These are phyloP conservation scores for Austroboletus niveus DNA, from an alignment of 1,284 basidiomycete genomes.

Conservation along the genomic window DNA sequence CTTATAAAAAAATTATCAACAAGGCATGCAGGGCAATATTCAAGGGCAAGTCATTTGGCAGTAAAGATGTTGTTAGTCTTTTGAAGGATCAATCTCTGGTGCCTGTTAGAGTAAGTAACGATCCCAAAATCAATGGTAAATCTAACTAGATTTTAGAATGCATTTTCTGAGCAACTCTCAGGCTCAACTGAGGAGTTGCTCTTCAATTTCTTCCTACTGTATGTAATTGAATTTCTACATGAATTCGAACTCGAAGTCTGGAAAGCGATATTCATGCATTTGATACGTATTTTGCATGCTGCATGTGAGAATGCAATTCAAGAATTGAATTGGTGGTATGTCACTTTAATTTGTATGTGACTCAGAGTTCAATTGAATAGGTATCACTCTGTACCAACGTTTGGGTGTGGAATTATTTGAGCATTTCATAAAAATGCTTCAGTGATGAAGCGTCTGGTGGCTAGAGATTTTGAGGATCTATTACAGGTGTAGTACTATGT, in stretches of 20 bases:
- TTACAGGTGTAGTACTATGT: no score
- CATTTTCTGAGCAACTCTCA: conserved; percentile 1
- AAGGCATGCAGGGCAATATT: not conserved
- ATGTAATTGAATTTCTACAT: not conserved
- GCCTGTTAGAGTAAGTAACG: not conserved
- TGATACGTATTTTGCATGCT: not conserved
- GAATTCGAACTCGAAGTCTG: conserved; percentile 10
- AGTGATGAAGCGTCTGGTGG: conserved; percentile 10
- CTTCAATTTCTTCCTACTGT: conserved; percentile 1
- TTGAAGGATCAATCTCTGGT: not conserved
- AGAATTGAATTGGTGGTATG: not conserved
- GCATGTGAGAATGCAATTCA: not conserved
- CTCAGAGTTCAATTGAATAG: not conserved
- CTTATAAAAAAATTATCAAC: not conserved
- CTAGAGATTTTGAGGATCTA: conserved; percentile 16
- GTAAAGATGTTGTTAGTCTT: not conserved
- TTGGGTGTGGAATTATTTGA: conserved; percentile 5
- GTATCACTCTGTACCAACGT: not conserved
- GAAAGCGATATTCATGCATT: conserved; percentile 18
- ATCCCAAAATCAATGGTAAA: no score
- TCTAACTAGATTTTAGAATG: not conserved
- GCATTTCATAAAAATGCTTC: conserved; percentile 8
- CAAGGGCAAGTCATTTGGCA: not conserved
- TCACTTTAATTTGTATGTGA: not conserved
- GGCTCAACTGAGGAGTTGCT: not conserved